Conservation (phyloP, 2,329 filamentous ascomycete species). For the Stemphylium beticola region DNA sequence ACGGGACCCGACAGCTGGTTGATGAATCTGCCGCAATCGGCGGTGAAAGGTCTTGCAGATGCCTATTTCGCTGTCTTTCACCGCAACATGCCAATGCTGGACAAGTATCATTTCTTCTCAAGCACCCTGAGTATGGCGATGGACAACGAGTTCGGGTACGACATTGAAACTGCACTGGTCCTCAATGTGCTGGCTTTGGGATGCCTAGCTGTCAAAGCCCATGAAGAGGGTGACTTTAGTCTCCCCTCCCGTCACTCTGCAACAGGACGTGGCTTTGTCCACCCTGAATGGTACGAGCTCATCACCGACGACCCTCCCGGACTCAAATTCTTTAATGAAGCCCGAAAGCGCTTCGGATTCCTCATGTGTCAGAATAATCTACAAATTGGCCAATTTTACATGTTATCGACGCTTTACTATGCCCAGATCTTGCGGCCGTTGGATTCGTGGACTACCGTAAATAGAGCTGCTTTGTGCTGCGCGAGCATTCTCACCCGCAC, state of each 20-base stretch:
- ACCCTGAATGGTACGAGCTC: conserved; percentile 45
- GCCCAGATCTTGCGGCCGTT: conserved; percentile 60
- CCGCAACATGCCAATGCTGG: conserved; percentile 59
- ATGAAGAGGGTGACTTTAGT: conserved; percentile 58
- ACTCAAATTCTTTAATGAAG: conserved; percentile 62
- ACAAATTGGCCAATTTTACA: conserved; percentile 60
- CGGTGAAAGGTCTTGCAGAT: conserved; percentile 60
- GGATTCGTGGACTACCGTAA: conserved; percentile 62
- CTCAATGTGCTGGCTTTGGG: conserved; percentile 60
- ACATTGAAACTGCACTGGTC: conserved; percentile 60
- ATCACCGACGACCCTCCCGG: conserved; percentile 52
- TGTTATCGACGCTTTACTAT: conserved; percentile 60
- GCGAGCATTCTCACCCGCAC: conserved; percentile 56
- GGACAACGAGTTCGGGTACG: conserved; percentile 58
- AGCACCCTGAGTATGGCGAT: conserved; percentile 58
- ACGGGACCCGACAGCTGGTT: conserved; percentile 52
- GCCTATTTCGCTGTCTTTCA: conserved; percentile 63
- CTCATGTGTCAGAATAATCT: conserved; percentile 58
- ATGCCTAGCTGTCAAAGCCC: conserved; percentile 57
- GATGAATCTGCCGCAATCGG: conserved; percentile 54
- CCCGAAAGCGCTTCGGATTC: conserved; percentile 59
- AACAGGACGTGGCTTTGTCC: conserved; percentile 27
- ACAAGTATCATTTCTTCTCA: conserved; percentile 59
- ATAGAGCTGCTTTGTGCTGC: conserved; percentile 59
- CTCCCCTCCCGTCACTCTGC: conserved; percentile 43